Conservation (phyloP, 257 asterid species). For the Nicotiana tomentosiformis region DNA sequence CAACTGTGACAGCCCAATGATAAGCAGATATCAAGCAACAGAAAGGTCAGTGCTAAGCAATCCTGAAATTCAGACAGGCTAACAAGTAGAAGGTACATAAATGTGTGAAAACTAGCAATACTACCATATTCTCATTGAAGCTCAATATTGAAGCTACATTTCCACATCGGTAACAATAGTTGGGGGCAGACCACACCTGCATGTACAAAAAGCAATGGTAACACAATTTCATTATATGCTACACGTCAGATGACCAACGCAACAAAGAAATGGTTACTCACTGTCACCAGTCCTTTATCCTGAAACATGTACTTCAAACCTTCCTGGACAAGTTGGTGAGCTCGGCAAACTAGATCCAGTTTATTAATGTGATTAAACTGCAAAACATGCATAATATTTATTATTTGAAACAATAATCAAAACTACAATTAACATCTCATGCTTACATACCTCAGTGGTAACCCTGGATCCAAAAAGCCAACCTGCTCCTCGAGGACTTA, state of each 20-base stretch:
- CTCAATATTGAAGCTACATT: constrained; percentile 95
- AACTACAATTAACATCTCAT: neutral
- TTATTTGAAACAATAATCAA: neutral
- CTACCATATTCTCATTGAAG: constrained; percentile 97
- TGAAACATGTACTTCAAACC: constrained; percentile 97
- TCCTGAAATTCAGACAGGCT: neutral
- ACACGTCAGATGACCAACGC: neutral
- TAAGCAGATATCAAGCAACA: neutral
- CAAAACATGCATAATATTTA: constrained; percentile 11
- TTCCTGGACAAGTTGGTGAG: constrained; percentile 99
- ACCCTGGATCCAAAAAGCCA: constrained; percentile 99
- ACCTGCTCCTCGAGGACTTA: constrained; percentile 99
- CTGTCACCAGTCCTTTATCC: constrained; percentile 98
- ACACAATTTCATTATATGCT: neutral
- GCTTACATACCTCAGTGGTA: constrained; percentile 68
- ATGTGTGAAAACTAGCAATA: neutral
- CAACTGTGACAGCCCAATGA: neutral
- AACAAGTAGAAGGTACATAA: neutral
- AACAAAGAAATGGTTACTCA: constrained; percentile 39
- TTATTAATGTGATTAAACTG: constrained; percentile 97
- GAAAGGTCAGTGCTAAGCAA: neutral
- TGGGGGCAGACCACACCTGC: constrained; percentile 99
- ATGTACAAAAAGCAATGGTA: constrained; percentile 5
- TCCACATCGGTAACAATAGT: constrained; percentile 97
- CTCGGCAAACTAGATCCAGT: constrained; percentile 94